Conservation (phyloP, 2,329 filamentous ascomycete genomes). For the Apiospora hydei region DNA sequence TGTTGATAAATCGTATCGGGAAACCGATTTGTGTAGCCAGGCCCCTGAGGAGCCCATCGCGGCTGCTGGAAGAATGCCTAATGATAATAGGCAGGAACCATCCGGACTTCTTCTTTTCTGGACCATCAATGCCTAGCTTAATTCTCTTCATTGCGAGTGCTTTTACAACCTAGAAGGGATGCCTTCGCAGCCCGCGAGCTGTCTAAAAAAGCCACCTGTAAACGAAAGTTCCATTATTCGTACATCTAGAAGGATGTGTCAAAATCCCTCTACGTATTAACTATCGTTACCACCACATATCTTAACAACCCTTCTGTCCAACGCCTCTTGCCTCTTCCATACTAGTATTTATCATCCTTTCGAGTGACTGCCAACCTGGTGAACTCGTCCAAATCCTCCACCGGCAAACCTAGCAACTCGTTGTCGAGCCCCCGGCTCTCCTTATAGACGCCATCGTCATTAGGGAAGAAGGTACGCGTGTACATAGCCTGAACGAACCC, state of each 20-base stretch:
- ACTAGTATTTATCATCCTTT: constrained; percentile 4
- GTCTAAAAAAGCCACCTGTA: not conserved
- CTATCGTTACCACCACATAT: not conserved
- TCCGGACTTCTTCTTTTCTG: too few relatives aligned
- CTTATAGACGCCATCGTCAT: constrained; percentile 24
- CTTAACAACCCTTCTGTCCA: not conserved
- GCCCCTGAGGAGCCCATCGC: not conserved
- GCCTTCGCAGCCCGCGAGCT: too few relatives aligned
- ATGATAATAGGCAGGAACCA: too few relatives aligned
- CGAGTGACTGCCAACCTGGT: constrained; percentile 22
- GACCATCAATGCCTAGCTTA: too few relatives aligned
- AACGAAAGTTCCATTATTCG: not conserved
- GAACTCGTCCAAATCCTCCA: constrained; percentile 27
- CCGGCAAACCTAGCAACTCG: constrained; percentile 24
- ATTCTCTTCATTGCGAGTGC: too few relatives aligned
- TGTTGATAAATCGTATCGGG: not conserved
- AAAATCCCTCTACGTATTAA: not conserved
- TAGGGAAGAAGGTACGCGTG: constrained; percentile 25
- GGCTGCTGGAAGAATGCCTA: not conserved
- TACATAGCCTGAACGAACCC: constrained; percentile 27
- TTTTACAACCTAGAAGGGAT: too few relatives aligned
- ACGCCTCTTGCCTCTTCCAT: too few relatives aligned
- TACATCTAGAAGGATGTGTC: constrained; percentile 14
- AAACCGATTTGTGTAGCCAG: not conserved
- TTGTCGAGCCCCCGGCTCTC: constrained; percentile 21